Evolutionary conservation across 2,329 filamentous ascomycete genomes (phyloP).

Genomic region (Penicillium janthinellum): DNA sequence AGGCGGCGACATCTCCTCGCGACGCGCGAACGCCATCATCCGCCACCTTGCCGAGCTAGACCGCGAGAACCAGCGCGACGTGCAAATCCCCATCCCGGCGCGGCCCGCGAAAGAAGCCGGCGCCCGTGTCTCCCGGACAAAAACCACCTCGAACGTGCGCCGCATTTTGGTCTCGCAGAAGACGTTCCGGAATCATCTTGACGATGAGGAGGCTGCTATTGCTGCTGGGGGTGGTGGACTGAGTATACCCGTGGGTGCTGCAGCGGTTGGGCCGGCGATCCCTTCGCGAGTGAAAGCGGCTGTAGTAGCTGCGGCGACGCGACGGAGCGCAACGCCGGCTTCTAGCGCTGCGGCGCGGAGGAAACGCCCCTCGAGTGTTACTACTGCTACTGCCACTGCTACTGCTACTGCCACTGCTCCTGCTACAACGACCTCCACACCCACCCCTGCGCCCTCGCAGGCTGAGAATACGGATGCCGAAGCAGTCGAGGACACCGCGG

Average conservation of each 20-base stretch:
- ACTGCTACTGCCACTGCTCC: slow-evolving; percentile 7
- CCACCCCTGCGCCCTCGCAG: slow-evolving; percentile 10
- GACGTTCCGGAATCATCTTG: slow-evolving; percentile 54
- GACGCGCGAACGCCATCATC: slow-evolving; percentile 78
- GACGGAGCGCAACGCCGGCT: slow-evolving; percentile 34
- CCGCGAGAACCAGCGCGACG: slow-evolving; percentile 74
- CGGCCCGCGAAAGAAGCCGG: slow-evolving; percentile 51
- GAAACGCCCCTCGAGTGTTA: slow-evolving; percentile 21
- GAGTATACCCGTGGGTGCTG: slow-evolving; percentile 2
- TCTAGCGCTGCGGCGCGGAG: slow-evolving; percentile 19
- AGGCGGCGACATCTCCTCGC: slow-evolving; percentile 70
- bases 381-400: slow-evolving; percentile 9
- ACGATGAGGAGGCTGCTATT: slow-evolving; percentile 52
- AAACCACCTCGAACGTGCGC: slow-evolving; percentile 50
- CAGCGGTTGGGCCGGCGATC: slow-evolving; percentile 12
- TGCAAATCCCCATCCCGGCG: slow-evolving; percentile 67
- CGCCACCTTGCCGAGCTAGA: slow-evolving; percentile 83
- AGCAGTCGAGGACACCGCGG: slow-evolving; percentile 14
- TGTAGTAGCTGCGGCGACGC: slow-evolving; percentile 7
- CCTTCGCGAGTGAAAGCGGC: slow-evolving; percentile 15
- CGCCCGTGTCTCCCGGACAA: slow-evolving; percentile 38
- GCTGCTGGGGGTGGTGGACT: slow-evolving; percentile 13
- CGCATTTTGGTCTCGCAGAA: slow-evolving; percentile 53
- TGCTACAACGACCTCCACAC: slow-evolving; percentile 14
- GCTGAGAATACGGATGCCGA: slow-evolving; percentile 18